A percentile compares a stretch with the other conserved stretches of the same genome.
These are phyloP conservation scores for Hymenoscyphus repandus DNA, from an alignment of 2,329 filamentous ascomycete genomes.

Conservation along the genomic window DNA sequence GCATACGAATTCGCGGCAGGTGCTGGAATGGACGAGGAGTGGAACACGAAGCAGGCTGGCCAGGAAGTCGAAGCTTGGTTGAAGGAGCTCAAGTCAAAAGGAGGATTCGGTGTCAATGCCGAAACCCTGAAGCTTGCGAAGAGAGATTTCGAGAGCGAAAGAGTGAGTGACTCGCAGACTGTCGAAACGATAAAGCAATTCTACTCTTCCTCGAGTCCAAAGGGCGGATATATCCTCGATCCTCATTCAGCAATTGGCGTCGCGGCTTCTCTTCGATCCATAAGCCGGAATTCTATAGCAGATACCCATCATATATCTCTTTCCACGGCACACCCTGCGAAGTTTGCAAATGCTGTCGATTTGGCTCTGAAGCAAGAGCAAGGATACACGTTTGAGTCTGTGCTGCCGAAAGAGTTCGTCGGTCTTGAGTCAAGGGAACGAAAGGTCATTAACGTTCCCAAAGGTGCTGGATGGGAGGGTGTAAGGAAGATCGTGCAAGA, in stretches of 20 bases:
- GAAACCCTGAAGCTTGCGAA: slow-evolving; percentile 68
- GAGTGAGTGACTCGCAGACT: slow-evolving; percentile 62
- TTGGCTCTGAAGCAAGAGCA: slow-evolving; percentile 64
- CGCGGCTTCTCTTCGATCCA: slow-evolving; percentile 66
- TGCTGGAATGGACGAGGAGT: slow-evolving; percentile 57
- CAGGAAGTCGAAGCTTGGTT: slow-evolving; percentile 77
- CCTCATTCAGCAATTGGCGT: slow-evolving; percentile 90
- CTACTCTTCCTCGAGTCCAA: slow-evolving; percentile 38
- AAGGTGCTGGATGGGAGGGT: slow-evolving; percentile 60
- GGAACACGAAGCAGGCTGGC: slow-evolving; percentile 64
- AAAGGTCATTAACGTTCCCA: slow-evolving; percentile 64
- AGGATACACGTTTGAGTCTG: slow-evolving; percentile 72
- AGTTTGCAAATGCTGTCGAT: slow-evolving; percentile 84
- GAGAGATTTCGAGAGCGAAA: slow-evolving; percentile 75
- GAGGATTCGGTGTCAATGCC: slow-evolving; percentile 75
- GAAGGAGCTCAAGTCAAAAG: slow-evolving; percentile 70
- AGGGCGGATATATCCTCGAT: slow-evolving; percentile 75
- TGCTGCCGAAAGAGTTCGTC: slow-evolving; percentile 76
- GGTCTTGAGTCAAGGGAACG: slow-evolving; percentile 73
- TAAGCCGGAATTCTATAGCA: slow-evolving; percentile 45
- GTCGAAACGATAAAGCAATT: slow-evolving; percentile 57
- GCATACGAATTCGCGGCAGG: slow-evolving; percentile 63
- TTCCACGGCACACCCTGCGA: slow-evolving; percentile 91
- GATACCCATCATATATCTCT: slow-evolving; percentile 67
- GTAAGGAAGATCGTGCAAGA: slow-evolving; percentile 71